phyloP scores from a whole-genome alignment of 2,329 filamentous ascomycete genomes.

The Cladosporium sp. region DNA sequence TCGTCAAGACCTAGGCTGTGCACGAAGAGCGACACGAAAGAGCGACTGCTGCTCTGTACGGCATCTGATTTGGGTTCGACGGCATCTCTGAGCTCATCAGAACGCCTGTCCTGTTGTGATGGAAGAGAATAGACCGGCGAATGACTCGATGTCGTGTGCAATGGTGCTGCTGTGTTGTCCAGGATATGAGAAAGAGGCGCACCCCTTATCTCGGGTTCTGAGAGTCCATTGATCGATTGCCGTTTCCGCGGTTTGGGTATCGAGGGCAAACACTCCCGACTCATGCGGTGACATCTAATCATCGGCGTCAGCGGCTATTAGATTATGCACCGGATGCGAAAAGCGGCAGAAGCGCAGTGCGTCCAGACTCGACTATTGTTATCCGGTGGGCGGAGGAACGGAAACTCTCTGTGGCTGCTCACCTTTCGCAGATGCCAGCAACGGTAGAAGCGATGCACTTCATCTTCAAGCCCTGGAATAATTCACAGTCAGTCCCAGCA shows the following conservation, averaged over 20 bases:
- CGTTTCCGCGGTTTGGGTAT: conserved; percentile 32
- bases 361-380: neutral
- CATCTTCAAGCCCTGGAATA: conserved; percentile 30
- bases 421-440: conserved; percentile 21
- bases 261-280: conserved; percentile 29
- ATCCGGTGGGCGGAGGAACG: neutral
- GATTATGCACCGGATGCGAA: neutral
- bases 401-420: conserved; percentile 4
- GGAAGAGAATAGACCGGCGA: neutral
- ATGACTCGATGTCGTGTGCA: conserved; percentile 1
- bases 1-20: conserved; percentile 23
- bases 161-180: neutral
- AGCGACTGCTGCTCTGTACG: conserved; percentile 27
- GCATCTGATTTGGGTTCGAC: conserved; percentile 24
- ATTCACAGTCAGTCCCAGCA: neutral
- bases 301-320: conserved; percentile 7
- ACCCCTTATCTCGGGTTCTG: conserved; percentile 24
- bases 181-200: conserved; percentile 25
- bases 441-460: conserved; percentile 24
- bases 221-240: conserved; percentile 24
- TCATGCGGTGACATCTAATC: conserved; percentile 31
- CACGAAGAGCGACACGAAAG: conserved; percentile 27
- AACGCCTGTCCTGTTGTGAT: conserved; percentile 2
- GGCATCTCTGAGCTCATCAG: neutral
- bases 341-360: neutral